phyloP scores from a whole-genome alignment of 441 rosid species.

The Syzygium malaccense region DNA sequence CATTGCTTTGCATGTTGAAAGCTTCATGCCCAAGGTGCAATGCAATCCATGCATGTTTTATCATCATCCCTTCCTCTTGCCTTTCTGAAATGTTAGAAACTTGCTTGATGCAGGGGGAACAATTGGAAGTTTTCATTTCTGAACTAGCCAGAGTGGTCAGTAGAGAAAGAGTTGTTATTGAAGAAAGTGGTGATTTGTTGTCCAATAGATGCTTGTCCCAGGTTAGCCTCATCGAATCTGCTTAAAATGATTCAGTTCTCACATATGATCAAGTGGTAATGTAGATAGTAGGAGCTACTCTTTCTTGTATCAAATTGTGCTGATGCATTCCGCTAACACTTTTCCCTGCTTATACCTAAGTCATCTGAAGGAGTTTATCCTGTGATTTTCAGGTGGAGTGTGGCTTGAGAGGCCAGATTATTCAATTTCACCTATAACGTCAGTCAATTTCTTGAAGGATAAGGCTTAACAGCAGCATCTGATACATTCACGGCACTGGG shows the following conservation, averaged over 20 bases:
- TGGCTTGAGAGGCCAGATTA: conserved; percentile 42
- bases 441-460: not conserved
- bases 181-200: conserved; percentile 55
- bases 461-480: not conserved
- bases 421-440: conserved; percentile 25
- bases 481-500: not conserved
- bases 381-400: conserved; percentile 42
- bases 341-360: not conserved
- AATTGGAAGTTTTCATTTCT: conserved; percentile 45
- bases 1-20: conserved; percentile 29
- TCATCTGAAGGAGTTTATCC: not conserved
- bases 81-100: not conserved
- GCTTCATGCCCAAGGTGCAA: conserved; percentile 52
- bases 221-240: conserved; percentile 26
- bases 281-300: not conserved
- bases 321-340: not conserved
- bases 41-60: not conserved
- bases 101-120: conserved; percentile 44
- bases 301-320: not conserved
- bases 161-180: conserved; percentile 43
- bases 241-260: not conserved
- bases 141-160: conserved; percentile 59
- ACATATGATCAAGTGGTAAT: not conserved
- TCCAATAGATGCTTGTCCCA: conserved; percentile 34
- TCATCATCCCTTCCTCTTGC: not conserved